These are phyloP conservation scores for Phytomonas francai DNA, from an alignment of 208 protist species.

Conservation along the genomic window DNA sequence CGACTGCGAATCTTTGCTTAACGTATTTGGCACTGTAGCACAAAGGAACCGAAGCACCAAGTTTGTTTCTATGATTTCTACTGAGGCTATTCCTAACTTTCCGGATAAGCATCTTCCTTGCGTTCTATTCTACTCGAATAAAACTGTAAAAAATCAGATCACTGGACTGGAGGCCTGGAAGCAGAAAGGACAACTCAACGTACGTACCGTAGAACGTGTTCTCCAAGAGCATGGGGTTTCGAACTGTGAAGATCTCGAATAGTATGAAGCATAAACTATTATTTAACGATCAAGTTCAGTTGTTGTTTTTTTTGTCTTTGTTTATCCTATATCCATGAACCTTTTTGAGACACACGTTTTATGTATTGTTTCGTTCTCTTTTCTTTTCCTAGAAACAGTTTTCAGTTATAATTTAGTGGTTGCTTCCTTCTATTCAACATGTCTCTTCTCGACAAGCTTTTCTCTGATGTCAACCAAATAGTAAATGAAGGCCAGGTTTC, in stretches of 20 bases:
- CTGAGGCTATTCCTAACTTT: conserved; percentile 74
- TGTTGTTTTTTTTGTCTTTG: not conserved
- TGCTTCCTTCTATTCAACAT: not conserved
- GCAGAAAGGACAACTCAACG: conserved; percentile 21
- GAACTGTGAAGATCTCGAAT: conserved; percentile 19
- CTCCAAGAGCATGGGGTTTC: conserved; percentile 42
- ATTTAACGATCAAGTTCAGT: not conserved
- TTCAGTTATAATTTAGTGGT: not conserved
- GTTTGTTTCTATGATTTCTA: conserved; percentile 78
- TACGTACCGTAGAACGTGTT: conserved; percentile 40
- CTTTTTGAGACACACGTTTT: not conserved
- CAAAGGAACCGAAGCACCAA: conserved; percentile 65
- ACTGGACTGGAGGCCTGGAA: conserved; percentile 62
- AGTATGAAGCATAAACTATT: not conserved
- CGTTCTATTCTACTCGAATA: conserved; percentile 72
- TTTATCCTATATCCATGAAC: not conserved
- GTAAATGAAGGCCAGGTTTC: conserved; percentile 8
- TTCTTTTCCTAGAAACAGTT: not conserved
- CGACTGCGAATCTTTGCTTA: conserved; percentile 73
- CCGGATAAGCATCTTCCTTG: conserved; percentile 72
- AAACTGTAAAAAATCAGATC: conserved; percentile 56
- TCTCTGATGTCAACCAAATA: not conserved
- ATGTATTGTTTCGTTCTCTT: not conserved
- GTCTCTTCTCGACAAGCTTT: conserved; percentile 5
- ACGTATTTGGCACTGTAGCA: conserved; percentile 54